Base-by-base conservation (phyloP, 139 green algal species). In the Chlamydomonas incerta region DNA sequence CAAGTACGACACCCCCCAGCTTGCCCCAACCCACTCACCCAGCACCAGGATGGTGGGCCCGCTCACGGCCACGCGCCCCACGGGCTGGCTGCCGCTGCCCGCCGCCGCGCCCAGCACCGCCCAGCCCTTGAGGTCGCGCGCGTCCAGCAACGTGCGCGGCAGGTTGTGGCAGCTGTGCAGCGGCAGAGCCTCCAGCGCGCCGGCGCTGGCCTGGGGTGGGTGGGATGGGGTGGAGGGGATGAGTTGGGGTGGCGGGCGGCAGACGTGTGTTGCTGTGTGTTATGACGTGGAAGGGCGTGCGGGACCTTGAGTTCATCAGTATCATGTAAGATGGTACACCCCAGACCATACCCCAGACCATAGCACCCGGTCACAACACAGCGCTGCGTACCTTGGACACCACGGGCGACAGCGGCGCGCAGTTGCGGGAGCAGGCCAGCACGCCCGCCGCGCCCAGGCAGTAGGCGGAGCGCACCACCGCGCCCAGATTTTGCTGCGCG, bases 401-500 rank as follows among this genome's bases (percentile, higher is more conserved):
- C 0, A 92, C 92, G 0, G 93, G 74, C 2, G 85, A 93, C 33
- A 99, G 93, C 21, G 97, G 97, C 3, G 95, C 92, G 47, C 94
- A 98, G 92, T 99, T 99, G 55, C 91, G 87, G 29, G 62, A 60
- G 88, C 94, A 97, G 9, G 90, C 91, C 46, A 99, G 87, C 82
- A 99, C 93, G 34, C 96, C 97, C 9, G 87, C 79, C 8, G 90
- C 95, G 0, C 97, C 97, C 63, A 99, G 89, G 90, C 97, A 99
- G 83, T 95, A 90, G 2, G 94, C 96, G 24, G 87, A 96, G 34
- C 97, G 93, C 73, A 99, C 82, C 62, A 96, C 91, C 37, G 96
- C 96, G 31, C 96, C 96, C 77, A 99, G 92, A 92, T 99, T 99
- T 95, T 98, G 95, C 89, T 96, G 94, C 85, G 72, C 26, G 14